Percentiles rank a stretch among this genome's conserved stretches.
Evolutionary conservation across 2,329 filamentous ascomycete genomes (phyloP).

Genomic region (Epichloe typhina): DNA sequence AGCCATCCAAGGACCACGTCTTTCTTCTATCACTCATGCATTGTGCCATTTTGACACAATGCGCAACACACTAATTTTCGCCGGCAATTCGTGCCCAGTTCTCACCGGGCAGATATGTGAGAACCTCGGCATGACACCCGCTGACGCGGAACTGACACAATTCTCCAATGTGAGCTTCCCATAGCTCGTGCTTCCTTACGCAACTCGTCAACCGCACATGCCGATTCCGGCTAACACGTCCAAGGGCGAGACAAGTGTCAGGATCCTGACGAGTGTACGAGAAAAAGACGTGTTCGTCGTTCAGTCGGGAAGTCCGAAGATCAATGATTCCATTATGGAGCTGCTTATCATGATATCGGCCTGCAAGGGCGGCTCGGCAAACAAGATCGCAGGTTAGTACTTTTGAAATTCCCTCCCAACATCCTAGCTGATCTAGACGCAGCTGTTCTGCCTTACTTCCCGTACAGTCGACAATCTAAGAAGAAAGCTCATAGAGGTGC

Average conservation of each 20-base stretch:
- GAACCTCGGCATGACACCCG: slow-evolving; percentile 52
- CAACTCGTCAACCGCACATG: background rate
- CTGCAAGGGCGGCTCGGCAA: slow-evolving; percentile 94
- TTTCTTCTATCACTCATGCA: slow-evolving; percentile 8
- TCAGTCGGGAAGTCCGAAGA: slow-evolving; percentile 87
- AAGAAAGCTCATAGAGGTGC: slow-evolving; percentile 96
- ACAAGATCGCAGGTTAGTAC: slow-evolving; percentile 75
- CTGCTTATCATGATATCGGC: slow-evolving; percentile 97
- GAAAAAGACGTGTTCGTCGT: slow-evolving; percentile 99
- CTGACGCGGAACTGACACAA: slow-evolving; percentile 52
- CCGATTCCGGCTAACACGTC: slow-evolving; percentile 10
- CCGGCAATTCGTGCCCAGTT: slow-evolving; percentile 52
- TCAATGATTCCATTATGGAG: slow-evolving; percentile 99
- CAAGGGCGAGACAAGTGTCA: slow-evolving; percentile 57
- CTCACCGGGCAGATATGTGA: slow-evolving; percentile 54
- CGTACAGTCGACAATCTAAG: slow-evolving; percentile 98
- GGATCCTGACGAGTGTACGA: slow-evolving; percentile 63
- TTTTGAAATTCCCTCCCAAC: background rate
- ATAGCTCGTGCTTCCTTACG: slow-evolving; percentile 8
- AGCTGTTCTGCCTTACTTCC: slow-evolving; percentile 90
- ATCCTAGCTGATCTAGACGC: slow-evolving; percentile 3
- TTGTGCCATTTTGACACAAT: slow-evolving; percentile 24
- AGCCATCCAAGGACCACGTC: slow-evolving; percentile 8
- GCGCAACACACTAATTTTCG: slow-evolving; percentile 55
- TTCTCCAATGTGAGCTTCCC: slow-evolving; percentile 52